Conservation (phyloP, 1,284 basidiomycete genomes). For the Ustilago crameri region DNA sequence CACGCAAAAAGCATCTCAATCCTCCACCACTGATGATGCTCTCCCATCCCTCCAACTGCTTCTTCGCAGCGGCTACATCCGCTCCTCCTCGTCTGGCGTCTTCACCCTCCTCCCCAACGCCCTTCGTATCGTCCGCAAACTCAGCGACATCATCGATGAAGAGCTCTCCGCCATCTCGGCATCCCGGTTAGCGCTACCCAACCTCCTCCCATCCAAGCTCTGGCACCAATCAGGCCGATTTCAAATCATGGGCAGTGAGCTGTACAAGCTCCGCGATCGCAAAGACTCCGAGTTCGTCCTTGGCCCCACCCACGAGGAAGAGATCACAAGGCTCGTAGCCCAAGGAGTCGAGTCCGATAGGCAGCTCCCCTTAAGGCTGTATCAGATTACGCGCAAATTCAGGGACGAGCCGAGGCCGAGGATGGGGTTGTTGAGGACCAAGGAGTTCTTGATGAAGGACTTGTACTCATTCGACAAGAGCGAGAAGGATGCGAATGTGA, state of each 20-base stretch:
- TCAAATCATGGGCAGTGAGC: constrained; percentile 65
- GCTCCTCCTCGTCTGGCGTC: constrained; percentile 67
- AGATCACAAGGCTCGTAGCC: constrained; percentile 66
- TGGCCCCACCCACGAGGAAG: constrained; percentile 69
- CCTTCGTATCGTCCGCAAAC: constrained; percentile 63
- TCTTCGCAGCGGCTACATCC: constrained; percentile 64
- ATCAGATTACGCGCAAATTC: constrained; percentile 68
- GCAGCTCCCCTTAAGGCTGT: constrained; percentile 65
- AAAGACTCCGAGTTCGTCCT: constrained; percentile 64
- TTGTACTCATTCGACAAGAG: constrained; percentile 68
- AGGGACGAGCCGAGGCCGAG: constrained; percentile 68
- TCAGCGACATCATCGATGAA: constrained; percentile 62
- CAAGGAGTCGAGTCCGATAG: constrained; percentile 58
- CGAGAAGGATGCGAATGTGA: constrained; percentile 16
- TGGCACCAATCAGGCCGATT: constrained; percentile 66
- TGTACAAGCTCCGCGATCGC: constrained; percentile 66
- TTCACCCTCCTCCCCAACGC: constrained; percentile 67
- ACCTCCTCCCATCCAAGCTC: constrained; percentile 58
- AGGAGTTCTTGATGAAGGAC: constrained; percentile 69
- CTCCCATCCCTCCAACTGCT: constrained; percentile 51
- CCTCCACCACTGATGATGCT: constrained; percentile 17
- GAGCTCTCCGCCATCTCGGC: constrained; percentile 65
- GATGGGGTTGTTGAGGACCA: constrained; percentile 67
- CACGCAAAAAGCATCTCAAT: constrained; percentile 26
- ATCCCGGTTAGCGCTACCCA: constrained; percentile 65